Base-by-base conservation (phyloP, 1,284 basidiomycete species). In the Gomphus bonarii region DNA sequence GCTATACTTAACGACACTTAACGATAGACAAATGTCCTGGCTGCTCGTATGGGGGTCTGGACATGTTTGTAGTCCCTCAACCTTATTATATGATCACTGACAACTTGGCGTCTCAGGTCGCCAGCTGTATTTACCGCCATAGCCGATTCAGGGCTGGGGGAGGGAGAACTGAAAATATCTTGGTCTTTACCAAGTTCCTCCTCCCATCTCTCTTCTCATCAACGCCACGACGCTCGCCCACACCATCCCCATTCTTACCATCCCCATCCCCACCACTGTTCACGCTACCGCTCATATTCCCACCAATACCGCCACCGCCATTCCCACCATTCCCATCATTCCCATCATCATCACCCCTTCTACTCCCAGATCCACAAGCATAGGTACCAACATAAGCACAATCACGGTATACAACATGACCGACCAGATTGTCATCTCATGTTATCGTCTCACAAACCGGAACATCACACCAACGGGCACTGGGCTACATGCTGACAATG, bases 31-130 rank as follows among this genome's bases (percentile, higher is more conserved):
- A 30, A 40, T 55, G 54, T 38, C 33, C 54, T n/a, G 30, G 44
- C 3, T 55, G 54, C 20, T 3, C 20, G n/a, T 55, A 35, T 48
- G 54, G 54, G n/a, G 49, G 54, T 35, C 22, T 55, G 28, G 54
- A 55, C 31, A 55, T 55, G 54, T 55, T 36, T 40, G 50, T 51
- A 5, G 4, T n/a, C 5, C 6, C 20, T 8, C 10, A 6, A 36
- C 4, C 31, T 20, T 35, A 22, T 18, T 18, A 35, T 33, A 4
- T 14, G 33, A 33, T 10, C 18, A 51, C 18, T 51, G 31, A 51
- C 3, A 7, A 10, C 10, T 25, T 18, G 30, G 25, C 6, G 9
- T 18, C 28, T 4, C 33, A 51, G 50, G 50, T 51, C 50, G 4
- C 50, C 50, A 11, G 50, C 33, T 25, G 50, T 51, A 11, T 51